These are phyloP conservation scores for Papiliotrema nemorosa DNA, from an alignment of 1,284 basidiomycete genomes.

Conservation along the genomic window DNA sequence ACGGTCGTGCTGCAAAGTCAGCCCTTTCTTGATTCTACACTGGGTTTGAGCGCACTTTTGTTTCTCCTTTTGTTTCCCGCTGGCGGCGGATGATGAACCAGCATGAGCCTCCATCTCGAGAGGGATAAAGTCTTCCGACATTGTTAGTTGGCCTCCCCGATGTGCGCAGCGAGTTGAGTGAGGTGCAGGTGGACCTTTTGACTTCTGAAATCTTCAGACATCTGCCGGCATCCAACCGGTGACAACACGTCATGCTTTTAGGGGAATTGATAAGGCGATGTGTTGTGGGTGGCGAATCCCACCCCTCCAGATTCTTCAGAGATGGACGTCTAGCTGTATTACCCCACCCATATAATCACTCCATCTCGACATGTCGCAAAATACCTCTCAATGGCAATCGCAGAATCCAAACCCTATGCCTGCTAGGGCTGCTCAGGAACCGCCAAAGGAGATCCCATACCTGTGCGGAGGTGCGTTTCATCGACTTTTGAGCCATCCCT, in stretches of 20 bases:
- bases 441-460: conserved; percentile 70
- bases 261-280: no score
- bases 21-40: conserved; percentile 23
- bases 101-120: background rate
- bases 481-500: background rate
- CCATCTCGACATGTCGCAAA: no score
- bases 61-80: background rate
- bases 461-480: conserved; percentile 75
- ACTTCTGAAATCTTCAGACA: no score
- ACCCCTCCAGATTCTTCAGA: no score
- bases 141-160: no score
- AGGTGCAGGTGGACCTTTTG: no score
- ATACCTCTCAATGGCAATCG: no score
- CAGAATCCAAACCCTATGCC: conserved; percentile 44
- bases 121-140: conserved; percentile 28
- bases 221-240: no score
- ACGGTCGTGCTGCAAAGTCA: conserved; percentile 39
- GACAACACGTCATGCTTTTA: no score
- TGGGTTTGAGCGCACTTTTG: conserved; percentile 6
- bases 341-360: no score
- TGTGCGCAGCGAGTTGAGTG: conserved; percentile 22
- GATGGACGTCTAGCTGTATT: no score
- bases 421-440: conserved; percentile 25
- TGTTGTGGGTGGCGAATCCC: no score
- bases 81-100: conserved; percentile 1